phyloP scores from a whole-genome alignment of 768 basidiomycete species.

The Auricularia cornea region DNA sequence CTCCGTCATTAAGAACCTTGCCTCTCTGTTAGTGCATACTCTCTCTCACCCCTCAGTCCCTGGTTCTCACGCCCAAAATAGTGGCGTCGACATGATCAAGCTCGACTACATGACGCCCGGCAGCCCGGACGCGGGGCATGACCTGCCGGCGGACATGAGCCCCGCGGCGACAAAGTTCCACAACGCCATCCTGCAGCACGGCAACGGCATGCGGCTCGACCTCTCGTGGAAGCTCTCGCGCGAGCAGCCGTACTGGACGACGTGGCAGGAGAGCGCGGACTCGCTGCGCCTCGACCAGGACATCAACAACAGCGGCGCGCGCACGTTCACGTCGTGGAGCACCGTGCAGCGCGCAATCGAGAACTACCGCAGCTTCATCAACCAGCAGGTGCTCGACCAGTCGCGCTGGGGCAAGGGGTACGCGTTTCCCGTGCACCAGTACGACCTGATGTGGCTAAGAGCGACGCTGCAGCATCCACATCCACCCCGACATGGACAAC shows the following conservation, averaged over 20 bases:
- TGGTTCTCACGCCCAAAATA: background rate
- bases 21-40: slow-evolving; percentile 2
- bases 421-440: too few species aligned
- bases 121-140: background rate
- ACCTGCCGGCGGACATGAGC: slow-evolving; percentile 2
- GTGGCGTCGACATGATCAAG: slow-evolving; percentile 5
- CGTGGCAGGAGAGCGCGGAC: background rate
- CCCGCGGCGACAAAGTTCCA: background rate
- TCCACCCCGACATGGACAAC: slow-evolving; percentile 6
- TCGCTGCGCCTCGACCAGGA: slow-evolving; percentile 3
- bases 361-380: slow-evolving; percentile 5
- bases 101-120: slow-evolving; percentile 4
- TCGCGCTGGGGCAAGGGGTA: too few species aligned
- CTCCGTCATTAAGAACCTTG: background rate
- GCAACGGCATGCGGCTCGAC: background rate
- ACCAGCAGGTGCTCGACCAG: background rate
- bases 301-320: background rate
- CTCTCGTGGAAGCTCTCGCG: slow-evolving; percentile 3
- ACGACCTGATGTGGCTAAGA: too few species aligned
- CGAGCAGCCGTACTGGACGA: background rate
- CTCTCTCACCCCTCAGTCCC: too few species aligned
- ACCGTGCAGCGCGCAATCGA: slow-evolving; percentile 4
- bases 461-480: background rate
- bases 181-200: background rate
- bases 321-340: background rate